A percentile compares a stretch with the other conserved stretches of the same genome.
Evolutionary conservation across 192 early-diverging fungal species (phyloP).

Genomic region (Podila verticillata): DNA sequence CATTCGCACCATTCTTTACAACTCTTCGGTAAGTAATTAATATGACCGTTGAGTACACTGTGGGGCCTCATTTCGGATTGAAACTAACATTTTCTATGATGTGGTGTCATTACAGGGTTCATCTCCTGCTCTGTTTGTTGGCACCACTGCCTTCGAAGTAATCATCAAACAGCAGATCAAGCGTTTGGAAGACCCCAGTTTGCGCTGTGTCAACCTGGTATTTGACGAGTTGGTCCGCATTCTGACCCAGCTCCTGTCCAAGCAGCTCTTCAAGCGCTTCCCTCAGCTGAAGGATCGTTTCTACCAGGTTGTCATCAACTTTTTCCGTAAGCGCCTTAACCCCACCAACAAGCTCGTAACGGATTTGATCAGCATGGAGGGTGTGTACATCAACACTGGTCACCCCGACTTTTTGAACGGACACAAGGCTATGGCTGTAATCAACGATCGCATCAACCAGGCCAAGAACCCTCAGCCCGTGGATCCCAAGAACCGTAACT

Average conservation of each 20-base stretch:
- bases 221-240: slow-evolving; percentile 99
- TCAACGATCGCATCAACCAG: slow-evolving; percentile 85
- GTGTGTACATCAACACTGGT: slow-evolving; percentile 97
- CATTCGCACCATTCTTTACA: slow-evolving; percentile 98
- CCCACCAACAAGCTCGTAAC: slow-evolving; percentile 96
- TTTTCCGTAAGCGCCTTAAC: slow-evolving; percentile 88
- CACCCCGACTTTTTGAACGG: slow-evolving; percentile 99
- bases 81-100: too few relatives aligned
- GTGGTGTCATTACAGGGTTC: slow-evolving; percentile 70
- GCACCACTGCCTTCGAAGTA: slow-evolving; percentile 96
- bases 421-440: slow-evolving; percentile 93
- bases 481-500: slow-evolving; percentile 45
- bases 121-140: slow-evolving; percentile 97
- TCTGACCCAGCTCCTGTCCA: slow-evolving; percentile 89
- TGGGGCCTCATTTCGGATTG: too few relatives aligned
- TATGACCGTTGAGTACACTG: too few relatives aligned
- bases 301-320: slow-evolving; percentile 92
- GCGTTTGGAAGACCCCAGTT: slow-evolving; percentile 95
- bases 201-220: slow-evolving; percentile 94
- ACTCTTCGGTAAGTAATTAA: slow-evolving; percentile 77
- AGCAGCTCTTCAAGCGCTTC: slow-evolving; percentile 96
- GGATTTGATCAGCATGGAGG: slow-evolving; percentile 95
- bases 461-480: slow-evolving; percentile 64
- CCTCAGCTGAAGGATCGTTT: slow-evolving; percentile 93
- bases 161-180: slow-evolving; percentile 99